phyloP scores from a whole-genome alignment of 2,329 filamentous ascomycete species.

The Didymella keratinophila region DNA sequence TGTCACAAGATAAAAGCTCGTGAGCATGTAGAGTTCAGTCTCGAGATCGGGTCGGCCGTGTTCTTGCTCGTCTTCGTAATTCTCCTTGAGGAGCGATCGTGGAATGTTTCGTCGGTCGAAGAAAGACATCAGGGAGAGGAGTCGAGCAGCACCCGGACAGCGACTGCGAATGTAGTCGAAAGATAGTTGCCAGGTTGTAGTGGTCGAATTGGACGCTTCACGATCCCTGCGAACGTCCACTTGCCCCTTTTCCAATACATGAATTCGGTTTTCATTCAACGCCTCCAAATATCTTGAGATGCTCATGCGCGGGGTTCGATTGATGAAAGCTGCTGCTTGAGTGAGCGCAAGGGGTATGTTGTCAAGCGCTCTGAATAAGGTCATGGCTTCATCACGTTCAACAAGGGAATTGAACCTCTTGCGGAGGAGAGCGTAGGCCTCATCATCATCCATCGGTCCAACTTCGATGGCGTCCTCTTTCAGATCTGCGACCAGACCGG shows the following conservation, averaged over 20 bases:
- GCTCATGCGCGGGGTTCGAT: constrained; percentile 9
- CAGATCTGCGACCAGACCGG: constrained; percentile 19
- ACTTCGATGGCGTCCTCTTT: constrained; percentile 10
- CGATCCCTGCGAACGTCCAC: constrained; percentile 7
- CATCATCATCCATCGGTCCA: constrained; percentile 17
- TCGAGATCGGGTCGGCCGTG: constrained; percentile 23
- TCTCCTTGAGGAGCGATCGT: constrained; percentile 28
- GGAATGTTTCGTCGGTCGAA: constrained; percentile 31
- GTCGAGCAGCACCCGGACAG: constrained; percentile 47
- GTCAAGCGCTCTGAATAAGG: constrained; percentile 11
- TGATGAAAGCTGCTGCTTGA: constrained; percentile 17
- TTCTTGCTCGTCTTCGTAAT: constrained; percentile 14
- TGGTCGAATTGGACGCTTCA: constrained; percentile 31
- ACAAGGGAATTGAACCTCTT: constrained; percentile 12
- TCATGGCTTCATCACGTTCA: not conserved
- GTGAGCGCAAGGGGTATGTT: constrained; percentile 19
- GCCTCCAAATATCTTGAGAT: constrained; percentile 3
- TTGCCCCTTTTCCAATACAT: not conserved
- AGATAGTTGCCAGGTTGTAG: constrained; percentile 48
- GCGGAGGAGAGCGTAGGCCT: constrained; percentile 17
- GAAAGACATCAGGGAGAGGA: constrained; percentile 52
- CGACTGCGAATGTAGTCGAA: constrained; percentile 47
- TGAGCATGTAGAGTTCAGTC: constrained; percentile 26
- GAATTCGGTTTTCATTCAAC: not conserved
- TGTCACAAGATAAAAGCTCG: constrained; percentile 25